Conservation (phyloP, 2,329 filamentous ascomycete species). For the Truncatella angustata region DNA sequence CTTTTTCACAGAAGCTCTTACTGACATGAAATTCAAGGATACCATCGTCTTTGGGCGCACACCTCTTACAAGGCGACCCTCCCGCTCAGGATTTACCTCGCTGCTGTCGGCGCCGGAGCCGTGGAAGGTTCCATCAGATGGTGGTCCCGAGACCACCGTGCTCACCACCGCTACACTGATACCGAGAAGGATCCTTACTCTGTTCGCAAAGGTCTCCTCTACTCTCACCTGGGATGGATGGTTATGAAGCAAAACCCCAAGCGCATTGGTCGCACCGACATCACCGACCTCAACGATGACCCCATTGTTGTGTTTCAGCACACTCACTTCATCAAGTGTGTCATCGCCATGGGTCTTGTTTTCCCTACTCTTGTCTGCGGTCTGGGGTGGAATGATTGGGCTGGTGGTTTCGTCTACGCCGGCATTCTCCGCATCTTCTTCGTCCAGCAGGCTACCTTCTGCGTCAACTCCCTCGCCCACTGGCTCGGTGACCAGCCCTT, state of each 20-base stretch:
- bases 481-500: conserved; percentile 65
- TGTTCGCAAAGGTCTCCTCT: conserved; percentile 48
- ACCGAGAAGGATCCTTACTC: conserved; percentile 52
- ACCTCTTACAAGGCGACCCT: conserved; percentile 42
- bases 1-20: not conserved
- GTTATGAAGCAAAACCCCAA: conserved; percentile 54
- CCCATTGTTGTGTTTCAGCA: conserved; percentile 49
- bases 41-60: conserved; percentile 41
- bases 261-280: conserved; percentile 48
- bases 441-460: conserved; percentile 52
- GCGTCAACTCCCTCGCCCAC: conserved; percentile 52
- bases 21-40: conserved; percentile 20
- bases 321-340: conserved; percentile 45
- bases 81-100: conserved; percentile 46
- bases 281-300: conserved; percentile 49
- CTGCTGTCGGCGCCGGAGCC: conserved; percentile 44
- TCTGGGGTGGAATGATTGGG: conserved; percentile 46
- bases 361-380: conserved; percentile 46
- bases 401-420: conserved; percentile 48
- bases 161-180: conserved; percentile 51
- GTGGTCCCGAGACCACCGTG: conserved; percentile 49
- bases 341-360: conserved; percentile 44
- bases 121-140: conserved; percentile 49
- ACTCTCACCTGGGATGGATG: conserved; percentile 52
- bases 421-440: conserved; percentile 51